Percentiles rank a stretch among this genome's conserved stretches.
Evolutionary conservation across 192 early-diverging fungal species (phyloP).

Genomic region (Umbelopsis sp.): DNA sequence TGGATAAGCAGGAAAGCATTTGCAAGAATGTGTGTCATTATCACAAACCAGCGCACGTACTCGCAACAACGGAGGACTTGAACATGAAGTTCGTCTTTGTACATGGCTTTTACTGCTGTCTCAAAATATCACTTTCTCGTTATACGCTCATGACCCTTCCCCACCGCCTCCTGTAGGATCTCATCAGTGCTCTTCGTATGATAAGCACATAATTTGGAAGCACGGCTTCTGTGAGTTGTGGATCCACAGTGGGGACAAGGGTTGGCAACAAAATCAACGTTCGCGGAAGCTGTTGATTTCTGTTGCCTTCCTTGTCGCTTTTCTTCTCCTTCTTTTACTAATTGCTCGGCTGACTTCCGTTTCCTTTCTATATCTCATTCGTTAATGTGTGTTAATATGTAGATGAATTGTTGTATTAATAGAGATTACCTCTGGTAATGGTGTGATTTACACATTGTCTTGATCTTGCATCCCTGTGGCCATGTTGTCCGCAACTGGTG

Average conservation of each 20-base stretch:
- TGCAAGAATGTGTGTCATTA: not conserved
- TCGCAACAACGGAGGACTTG: not conserved
- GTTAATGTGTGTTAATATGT: too few relatives aligned
- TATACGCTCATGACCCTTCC: not conserved
- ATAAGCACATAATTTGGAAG: constrained; percentile 1
- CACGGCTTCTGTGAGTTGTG: not conserved
- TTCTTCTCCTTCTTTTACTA: too few relatives aligned
- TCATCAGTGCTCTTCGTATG: constrained; percentile 2
- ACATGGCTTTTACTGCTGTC: not conserved
- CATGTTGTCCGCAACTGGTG: too few relatives aligned
- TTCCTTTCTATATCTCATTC: too few relatives aligned
- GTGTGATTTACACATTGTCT: too few relatives aligned
- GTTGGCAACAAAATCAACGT: not conserved
- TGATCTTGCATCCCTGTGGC: too few relatives aligned
- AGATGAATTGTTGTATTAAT: too few relatives aligned
- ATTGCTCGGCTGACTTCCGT: too few relatives aligned
- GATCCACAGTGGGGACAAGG: not conserved
- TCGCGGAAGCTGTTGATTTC: not conserved
- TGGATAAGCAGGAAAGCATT: not conserved
- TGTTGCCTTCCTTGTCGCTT: not conserved
- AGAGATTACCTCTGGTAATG: too few relatives aligned
- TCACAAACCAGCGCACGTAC: not conserved
- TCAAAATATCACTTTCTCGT: constrained; percentile 6
- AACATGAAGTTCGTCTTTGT: not conserved
- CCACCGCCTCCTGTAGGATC: not conserved